Evolutionary conservation across 305 asterid genomes (phyloP).

Genomic region (Fraxinus angustifolia): DNA sequence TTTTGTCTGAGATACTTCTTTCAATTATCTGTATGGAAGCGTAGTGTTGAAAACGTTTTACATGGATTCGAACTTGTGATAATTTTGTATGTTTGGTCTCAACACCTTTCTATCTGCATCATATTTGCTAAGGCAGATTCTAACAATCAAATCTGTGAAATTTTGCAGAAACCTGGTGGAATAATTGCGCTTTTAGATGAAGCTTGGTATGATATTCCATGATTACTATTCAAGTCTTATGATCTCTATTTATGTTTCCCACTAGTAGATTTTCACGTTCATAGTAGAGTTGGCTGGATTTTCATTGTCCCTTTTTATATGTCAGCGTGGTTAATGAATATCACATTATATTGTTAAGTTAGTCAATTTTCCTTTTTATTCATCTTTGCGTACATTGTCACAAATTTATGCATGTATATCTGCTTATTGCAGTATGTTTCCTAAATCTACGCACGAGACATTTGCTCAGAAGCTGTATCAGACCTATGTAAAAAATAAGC

Average conservation of each 20-base stretch:
- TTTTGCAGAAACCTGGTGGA: conserved; percentile 99
- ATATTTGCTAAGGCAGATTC: conserved; percentile 12
- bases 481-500: conserved; percentile 83
- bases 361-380: background rate
- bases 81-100: conserved; percentile 9
- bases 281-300: conserved; percentile 10
- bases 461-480: conserved; percentile 99
- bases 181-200: conserved; percentile 97
- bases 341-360: conserved; percentile 3
- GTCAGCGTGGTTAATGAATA: conserved; percentile 22
- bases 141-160: conserved; percentile 10
- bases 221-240: conserved; percentile 1
- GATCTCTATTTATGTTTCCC: conserved; percentile 7
- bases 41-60: conserved; percentile 12
- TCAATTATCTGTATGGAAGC: conserved; percentile 3
- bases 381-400: conserved; percentile 9
- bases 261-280: conserved; percentile 17
- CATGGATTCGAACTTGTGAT: conserved; percentile 11
- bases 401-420: conserved; percentile 19
- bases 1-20: conserved; percentile 10
- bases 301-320: background rate
- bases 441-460: conserved; percentile 99
- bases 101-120: conserved; percentile 8
- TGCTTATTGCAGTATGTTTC: conserved; percentile 87
- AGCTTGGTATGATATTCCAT: conserved; percentile 64